Percentiles rank a stretch among this genome's conserved stretches.
Conservation (phyloP, 805 yeast genomes). For the Zygosaccharomyces pseudorouxii region DNA sequence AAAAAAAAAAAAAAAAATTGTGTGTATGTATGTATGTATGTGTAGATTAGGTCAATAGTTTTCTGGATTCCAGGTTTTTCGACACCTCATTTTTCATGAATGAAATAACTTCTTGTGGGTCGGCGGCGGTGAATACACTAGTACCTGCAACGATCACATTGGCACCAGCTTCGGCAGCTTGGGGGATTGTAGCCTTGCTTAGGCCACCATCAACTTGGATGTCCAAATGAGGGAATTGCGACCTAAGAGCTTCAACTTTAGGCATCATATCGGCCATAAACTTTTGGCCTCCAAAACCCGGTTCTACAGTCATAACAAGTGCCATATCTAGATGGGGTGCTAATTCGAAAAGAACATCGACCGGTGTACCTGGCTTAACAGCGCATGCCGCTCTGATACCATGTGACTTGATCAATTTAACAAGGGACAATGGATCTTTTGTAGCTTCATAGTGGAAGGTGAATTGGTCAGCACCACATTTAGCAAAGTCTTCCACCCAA, state of each 20-base stretch:
- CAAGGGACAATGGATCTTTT: slow-evolving; percentile 65
- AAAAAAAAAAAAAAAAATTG: background rate
- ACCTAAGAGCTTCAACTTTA: slow-evolving; percentile 75
- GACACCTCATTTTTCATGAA: slow-evolving; percentile 62
- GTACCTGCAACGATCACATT: slow-evolving; percentile 98
- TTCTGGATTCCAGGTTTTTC: slow-evolving; percentile 43
- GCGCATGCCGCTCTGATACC: slow-evolving; percentile 97
- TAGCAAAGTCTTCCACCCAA: slow-evolving; percentile 90
- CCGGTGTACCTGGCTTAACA: slow-evolving; percentile 87
- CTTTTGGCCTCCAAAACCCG: slow-evolving; percentile 98
- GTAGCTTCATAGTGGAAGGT: slow-evolving; percentile 96
- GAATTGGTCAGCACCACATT: slow-evolving; percentile 92
- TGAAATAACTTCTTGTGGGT: slow-evolving; percentile 71
- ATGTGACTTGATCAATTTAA: slow-evolving; percentile 64
- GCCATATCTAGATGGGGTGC: slow-evolving; percentile 86
- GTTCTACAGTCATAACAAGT: slow-evolving; percentile 97
- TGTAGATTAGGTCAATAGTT: slow-evolving; percentile 28
- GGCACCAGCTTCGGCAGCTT: slow-evolving; percentile 96
- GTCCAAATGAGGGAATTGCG: slow-evolving; percentile 68
- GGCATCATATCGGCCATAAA: slow-evolving; percentile 97
- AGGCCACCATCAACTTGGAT: slow-evolving; percentile 97
- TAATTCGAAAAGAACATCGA: slow-evolving; percentile 70
- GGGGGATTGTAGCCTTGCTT: slow-evolving; percentile 76
- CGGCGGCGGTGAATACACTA: slow-evolving; percentile 78
- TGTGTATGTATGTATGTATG: slow-evolving; percentile 14